Evolutionary conservation across 176 grass and related monocot species (phyloP), one percentile per base, ranked within the genome.

Genomic region (Oryza glumipatula): DNA sequence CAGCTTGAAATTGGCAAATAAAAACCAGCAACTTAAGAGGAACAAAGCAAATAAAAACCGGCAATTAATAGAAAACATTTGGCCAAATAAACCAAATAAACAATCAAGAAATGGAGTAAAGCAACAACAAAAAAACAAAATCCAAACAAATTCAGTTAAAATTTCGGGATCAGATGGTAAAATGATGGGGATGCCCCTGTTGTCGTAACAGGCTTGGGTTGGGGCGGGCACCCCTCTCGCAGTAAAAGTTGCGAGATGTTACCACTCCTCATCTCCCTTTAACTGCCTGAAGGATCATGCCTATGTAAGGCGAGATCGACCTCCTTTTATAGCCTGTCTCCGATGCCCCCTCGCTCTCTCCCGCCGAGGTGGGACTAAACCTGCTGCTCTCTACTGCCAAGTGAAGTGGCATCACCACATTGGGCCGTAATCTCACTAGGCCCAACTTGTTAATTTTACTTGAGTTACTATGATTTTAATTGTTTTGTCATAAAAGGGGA

Each of bases 211-310:
- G 77, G 88, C 88, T 76, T 85, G 8, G 8, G 39, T 76, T 89
- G 65, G 82, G 65, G 82, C 72, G 15, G 87, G 5, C 88, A 89
- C 77, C 77, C 87, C 64, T 85, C 82, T 69, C 82, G 65, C 82
- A 84, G 11, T 63, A n/a, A 16, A 41, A 39, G 0, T 9, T 7
- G 70, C 82, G 76, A 80, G 82, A 0, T 38, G 1, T 3, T 68
- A 89, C 87, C 87, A 41, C 82, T 88, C 87, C 68, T 88, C 81
- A 88, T 88, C 1, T 84, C 87, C 76, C 69, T 74, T 84, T 74
- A 4, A 72, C 87, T 88, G 87, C 75, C 81, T 84, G 87, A 88
- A 88, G 87, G 87, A 84, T 88, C 87, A 88, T 84, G 60, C 0
- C 9, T 67, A 2, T 0, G 0, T 0, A 0, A 0, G 0, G 0